Base-by-base conservation (phyloP, 257 asterid genomes). In the Thymus mandschuricus region DNA sequence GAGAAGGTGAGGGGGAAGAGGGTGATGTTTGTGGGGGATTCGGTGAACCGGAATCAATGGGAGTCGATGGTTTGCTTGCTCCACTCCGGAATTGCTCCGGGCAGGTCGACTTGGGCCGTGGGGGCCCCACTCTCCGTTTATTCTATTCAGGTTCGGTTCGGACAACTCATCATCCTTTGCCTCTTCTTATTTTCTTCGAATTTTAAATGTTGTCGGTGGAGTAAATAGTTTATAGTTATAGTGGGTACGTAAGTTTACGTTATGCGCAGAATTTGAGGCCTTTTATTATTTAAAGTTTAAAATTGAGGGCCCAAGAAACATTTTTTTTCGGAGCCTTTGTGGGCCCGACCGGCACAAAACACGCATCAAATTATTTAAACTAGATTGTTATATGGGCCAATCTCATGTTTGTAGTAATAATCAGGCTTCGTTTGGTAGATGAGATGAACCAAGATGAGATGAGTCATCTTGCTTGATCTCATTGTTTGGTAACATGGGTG, bases 41-140 rank as follows among this genome's bases (percentile, higher is more conserved):
- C 97, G 0, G 71, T 90, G 70, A 90, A 90, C 72, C 78, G 97
- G 74, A 90, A 90, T 64, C 96, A 90, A 49, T 90, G 97, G 97
- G 97, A 88, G 77, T 90, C 97, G 0, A 82, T 90, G 92, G 63
- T 90, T 64, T 90, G 97, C 66, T 78, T 90, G 76, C 90, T 82
- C 77, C 81, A 84, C 51, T 76, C 90, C 21, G 82, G 68, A 1
- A 60, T 79, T 81, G 81, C 82, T 45, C 81, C 88, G 13, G 92
- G 83, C 66, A 64, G 79, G 57, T 85, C 89, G 11, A 82, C 84
- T 69, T 81, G 88, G 85, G 82, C 71, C 56, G 73, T 82, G 73
- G 87, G 88, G 15, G 90, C 89, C 46, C 89, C 96, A 69, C 82
- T 83, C 27, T 83, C 96, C 8, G 74, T 86, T 59, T 88, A 85